A percentile compares a stretch with the other conserved stretches of the same genome.
Conservation (phyloP, 495 filamentous ascomycete genomes). For the Stereocaulon alpinum region DNA sequence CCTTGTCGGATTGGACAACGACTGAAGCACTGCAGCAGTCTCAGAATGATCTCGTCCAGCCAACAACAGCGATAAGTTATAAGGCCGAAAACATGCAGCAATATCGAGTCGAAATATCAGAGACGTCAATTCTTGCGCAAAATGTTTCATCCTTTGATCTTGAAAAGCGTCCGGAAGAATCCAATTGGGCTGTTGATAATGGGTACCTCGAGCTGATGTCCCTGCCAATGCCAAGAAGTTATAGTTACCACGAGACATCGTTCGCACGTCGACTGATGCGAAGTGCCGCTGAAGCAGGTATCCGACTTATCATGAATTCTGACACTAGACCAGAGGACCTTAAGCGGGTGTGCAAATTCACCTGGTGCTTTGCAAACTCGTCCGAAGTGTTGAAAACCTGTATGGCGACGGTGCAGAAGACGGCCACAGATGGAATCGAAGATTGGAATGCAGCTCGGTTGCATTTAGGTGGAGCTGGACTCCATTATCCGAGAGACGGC, state of each 20-base stretch:
- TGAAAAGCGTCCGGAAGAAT: neutral
- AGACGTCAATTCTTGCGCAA: conserved; percentile 10
- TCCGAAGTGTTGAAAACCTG: conserved; percentile 41
- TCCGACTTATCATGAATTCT: conserved; percentile 48
- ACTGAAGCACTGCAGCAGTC: conserved; percentile 19
- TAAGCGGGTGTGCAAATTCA: conserved; percentile 54
- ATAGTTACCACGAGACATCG: conserved; percentile 51
- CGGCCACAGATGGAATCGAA: conserved; percentile 41
- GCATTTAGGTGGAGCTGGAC: conserved; percentile 58
- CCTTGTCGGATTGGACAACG: conserved; percentile 7
- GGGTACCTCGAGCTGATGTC: conserved; percentile 4
- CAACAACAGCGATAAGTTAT: neutral
- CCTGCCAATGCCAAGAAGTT: conserved; percentile 34
- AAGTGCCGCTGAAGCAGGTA: conserved; percentile 51
- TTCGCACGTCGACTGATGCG: conserved; percentile 65
- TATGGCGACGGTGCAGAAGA: conserved; percentile 29
- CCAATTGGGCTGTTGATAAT: neutral
- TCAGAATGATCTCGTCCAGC: conserved; percentile 15
- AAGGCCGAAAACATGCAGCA: conserved; percentile 8
- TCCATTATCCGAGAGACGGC: conserved; percentile 42
- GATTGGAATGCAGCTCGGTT: conserved; percentile 54
- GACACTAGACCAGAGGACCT: conserved; percentile 39
- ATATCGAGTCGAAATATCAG: conserved; percentile 17
- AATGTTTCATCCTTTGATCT: neutral
- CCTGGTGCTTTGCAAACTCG: conserved; percentile 43